Evolutionary conservation across 2,329 filamentous ascomycete genomes (phyloP).

Genomic region (Apiospora kogelbergensis): DNA sequence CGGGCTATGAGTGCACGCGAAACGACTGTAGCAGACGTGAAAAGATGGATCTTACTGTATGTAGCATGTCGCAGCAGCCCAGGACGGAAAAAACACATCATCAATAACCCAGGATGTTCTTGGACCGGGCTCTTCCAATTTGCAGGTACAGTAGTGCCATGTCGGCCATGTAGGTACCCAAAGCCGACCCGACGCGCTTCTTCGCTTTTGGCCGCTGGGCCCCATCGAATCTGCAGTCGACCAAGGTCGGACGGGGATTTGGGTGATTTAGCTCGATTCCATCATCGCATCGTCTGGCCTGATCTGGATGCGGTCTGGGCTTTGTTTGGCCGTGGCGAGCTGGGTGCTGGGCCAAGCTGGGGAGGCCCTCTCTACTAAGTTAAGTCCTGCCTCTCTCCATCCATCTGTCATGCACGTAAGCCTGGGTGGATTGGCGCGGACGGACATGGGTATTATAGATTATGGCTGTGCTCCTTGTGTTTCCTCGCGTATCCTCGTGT

Average conservation of each 20-base stretch:
- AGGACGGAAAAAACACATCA: not conserved
- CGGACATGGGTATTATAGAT: not conserved
- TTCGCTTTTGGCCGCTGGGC: not conserved
- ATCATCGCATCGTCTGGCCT: not conserved
- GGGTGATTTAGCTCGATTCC: not conserved
- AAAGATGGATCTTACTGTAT: not conserved
- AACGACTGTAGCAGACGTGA: not conserved
- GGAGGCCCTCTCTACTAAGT: not conserved
- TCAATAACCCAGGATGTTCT: not conserved
- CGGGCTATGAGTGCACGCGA: not conserved
- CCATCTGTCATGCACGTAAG: not conserved
- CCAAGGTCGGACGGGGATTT: not conserved
- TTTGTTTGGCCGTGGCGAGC: not conserved
- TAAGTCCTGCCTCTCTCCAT: no score
- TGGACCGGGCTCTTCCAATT: not conserved
- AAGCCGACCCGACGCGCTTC: slow-evolving; percentile 6
- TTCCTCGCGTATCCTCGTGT: not conserved
- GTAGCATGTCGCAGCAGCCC: not conserved
- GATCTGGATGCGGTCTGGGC: slow-evolving; percentile 3
- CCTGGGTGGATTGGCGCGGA: not conserved
- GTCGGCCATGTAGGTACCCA: slow-evolving; percentile 1
- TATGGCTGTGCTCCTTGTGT: not conserved
- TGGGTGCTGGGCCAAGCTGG: not conserved
- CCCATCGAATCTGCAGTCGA: slow-evolving; percentile 2
- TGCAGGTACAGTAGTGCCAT: not conserved